Evolutionary conservation across 75 land plant genomes (phyloP).

Genomic region (Larix kaempferi): DNA sequence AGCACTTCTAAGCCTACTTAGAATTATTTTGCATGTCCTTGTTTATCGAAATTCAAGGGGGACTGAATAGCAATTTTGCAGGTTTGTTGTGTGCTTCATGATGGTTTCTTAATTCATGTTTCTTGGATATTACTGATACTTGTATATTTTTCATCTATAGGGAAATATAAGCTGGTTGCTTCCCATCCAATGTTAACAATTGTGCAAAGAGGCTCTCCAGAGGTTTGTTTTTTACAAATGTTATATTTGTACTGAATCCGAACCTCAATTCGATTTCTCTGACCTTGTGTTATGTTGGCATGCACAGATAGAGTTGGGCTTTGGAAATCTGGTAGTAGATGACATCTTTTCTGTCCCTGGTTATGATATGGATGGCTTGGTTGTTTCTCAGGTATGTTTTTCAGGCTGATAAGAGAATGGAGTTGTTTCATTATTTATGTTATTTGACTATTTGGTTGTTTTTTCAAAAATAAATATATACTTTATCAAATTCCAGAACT

Average conservation of each 20-base stretch:
- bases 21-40: background rate
- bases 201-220: slow-evolving; percentile 57
- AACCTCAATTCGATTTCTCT: background rate
- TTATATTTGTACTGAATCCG: background rate
- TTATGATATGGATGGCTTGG: slow-evolving; percentile 75
- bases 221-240: slow-evolving; percentile 40
- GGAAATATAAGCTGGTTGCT: slow-evolving; percentile 70
- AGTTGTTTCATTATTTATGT: background rate
- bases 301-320: slow-evolving; percentile 74
- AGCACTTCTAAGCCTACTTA: background rate
- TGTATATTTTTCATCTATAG: slow-evolving; percentile 26
- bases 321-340: slow-evolving; percentile 60
- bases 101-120: background rate
- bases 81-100: background rate
- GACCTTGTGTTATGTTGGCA: background rate
- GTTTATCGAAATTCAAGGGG: background rate
- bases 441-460: slow-evolving; percentile 1
- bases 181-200: slow-evolving; percentile 66
- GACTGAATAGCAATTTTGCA: background rate
- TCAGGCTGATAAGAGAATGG: background rate
- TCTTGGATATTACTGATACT: background rate
- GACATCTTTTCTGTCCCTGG: slow-evolving; percentile 81
- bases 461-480: background rate
- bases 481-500: background rate
- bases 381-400: slow-evolving; percentile 74